Evolutionary conservation across 2,329 filamentous ascomycete species (phyloP).

Genomic region (Colletotrichum falcatum): DNA sequence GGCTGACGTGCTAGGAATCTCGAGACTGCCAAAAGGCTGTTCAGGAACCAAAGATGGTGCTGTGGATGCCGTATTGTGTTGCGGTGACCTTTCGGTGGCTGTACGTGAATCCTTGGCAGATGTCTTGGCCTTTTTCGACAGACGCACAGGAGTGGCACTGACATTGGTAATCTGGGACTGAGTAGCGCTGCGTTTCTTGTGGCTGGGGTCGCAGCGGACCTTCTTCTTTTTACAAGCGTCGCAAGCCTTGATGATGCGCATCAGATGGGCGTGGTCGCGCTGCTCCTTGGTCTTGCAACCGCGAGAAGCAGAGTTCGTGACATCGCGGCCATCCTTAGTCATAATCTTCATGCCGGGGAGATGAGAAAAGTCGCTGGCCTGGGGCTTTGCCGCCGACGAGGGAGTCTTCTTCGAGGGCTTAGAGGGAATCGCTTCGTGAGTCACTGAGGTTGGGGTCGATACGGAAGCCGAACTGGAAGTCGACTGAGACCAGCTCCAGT

Average conservation of each 20-base stretch:
- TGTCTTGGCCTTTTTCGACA: constrained; percentile 58
- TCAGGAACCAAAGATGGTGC: constrained; percentile 41
- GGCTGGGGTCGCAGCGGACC: constrained; percentile 71
- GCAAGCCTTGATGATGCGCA: constrained; percentile 77
- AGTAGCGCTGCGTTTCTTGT: constrained; percentile 61
- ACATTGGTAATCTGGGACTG: constrained; percentile 45
- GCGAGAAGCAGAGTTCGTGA: constrained; percentile 71
- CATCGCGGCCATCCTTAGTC: constrained; percentile 71
- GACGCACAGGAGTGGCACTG: constrained; percentile 46
- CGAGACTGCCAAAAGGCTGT: constrained; percentile 41
- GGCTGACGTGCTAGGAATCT: constrained; percentile 35
- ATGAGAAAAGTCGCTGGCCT: constrained; percentile 60
- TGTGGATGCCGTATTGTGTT: background rate
- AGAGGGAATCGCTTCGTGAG: constrained; percentile 45
- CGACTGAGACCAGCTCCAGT: constrained; percentile 59
- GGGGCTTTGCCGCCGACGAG: constrained; percentile 40
- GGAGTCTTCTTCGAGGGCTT: constrained; percentile 45
- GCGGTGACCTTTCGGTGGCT: constrained; percentile 4
- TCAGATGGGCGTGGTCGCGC: constrained; percentile 74
- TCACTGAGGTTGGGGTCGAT: constrained; percentile 48
- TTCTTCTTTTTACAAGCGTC: constrained; percentile 73
- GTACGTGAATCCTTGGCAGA: constrained; percentile 41
- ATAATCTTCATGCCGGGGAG: constrained; percentile 76
- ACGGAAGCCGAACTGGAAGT: constrained; percentile 47
- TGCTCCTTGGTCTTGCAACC: constrained; percentile 77